Conservation (phyloP, 2,329 filamentous ascomycete species). For the Hypoxylon sp. region DNA sequence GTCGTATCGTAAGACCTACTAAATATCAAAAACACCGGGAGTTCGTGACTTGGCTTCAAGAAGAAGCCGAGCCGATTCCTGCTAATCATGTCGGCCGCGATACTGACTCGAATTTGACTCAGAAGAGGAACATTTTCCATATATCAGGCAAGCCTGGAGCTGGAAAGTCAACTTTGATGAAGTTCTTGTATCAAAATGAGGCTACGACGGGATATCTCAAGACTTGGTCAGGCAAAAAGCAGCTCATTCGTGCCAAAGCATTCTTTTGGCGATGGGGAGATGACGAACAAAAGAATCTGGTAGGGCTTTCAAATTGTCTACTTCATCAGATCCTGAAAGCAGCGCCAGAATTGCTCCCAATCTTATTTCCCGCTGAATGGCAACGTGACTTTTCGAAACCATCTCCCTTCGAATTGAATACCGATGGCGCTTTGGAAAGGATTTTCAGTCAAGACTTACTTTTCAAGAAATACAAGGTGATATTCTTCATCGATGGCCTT, state of each 20-base stretch:
- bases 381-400: neutral
- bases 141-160: slow-evolving; percentile 43
- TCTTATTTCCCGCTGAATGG: slow-evolving; percentile 29
- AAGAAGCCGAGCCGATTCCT: neutral
- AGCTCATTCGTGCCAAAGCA: slow-evolving; percentile 24
- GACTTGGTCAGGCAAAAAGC: slow-evolving; percentile 27
- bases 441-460: neutral
- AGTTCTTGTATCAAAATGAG: slow-evolving; percentile 29
- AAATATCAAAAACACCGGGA: slow-evolving; percentile 7
- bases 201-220: slow-evolving; percentile 18
- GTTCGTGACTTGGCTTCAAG: slow-evolving; percentile 10
- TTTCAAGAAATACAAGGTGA: slow-evolving; percentile 17
- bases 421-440: slow-evolving; percentile 1
- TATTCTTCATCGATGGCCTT: slow-evolving; percentile 32
- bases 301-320: slow-evolving; percentile 33
- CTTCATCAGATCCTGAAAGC: slow-evolving; percentile 36
- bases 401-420: neutral
- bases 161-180: slow-evolving; percentile 45
- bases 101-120: neutral
- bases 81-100: neutral
- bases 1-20: no score
- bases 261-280: slow-evolving; percentile 42
- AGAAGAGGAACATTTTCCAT: slow-evolving; percentile 23
- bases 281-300: slow-evolving; percentile 33
- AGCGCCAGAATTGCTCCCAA: slow-evolving; percentile 22